Evolutionary conservation across 2,329 filamentous ascomycete genomes (phyloP), one percentile per base, ranked within the genome.

Genomic region (Anthostomella pinea): DNA sequence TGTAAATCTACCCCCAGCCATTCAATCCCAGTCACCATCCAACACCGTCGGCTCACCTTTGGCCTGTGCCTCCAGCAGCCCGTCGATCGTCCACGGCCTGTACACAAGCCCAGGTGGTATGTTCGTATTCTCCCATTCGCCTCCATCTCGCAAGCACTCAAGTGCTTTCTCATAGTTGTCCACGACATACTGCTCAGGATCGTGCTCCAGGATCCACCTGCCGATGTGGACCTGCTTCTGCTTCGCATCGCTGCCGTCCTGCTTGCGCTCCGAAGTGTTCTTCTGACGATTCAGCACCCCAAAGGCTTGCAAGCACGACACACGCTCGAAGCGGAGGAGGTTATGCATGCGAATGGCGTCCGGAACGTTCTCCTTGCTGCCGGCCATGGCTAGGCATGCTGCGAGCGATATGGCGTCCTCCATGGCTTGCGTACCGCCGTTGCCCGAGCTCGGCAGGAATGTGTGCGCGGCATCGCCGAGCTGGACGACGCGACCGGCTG

Each of bases 391-490:
- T 5, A 60, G 46, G 25, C 56, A 53, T 4, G 48, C 38, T 5
- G 58, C 58, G 1, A 64, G 52, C 3, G 52, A 56, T 25, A 54
- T 22, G 11, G 51, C 58, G 34, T 64, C 62, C 24, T 64, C 62
- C 11, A 63, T 53, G 6, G 57, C 59, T 43, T 60, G 55, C 1
- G 53, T 59, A 2, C 56, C 62, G 3, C 60, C 61, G 20, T 57
- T 58, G 22, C 53, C 55, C 1, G 58, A 59, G 10, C 57, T 56
- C 1, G 61, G 60, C 3, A 62, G 41, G 38, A 61, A 59, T 0
- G 56, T 48, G 45, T 63, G 62, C 5, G 62, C 62, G 1, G 53
- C 50, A 27, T 64, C 61, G 10, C 60, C 60, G 19, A 60, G 50
- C 27, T 60, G 56, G 8, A 60, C 40, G 8, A 63, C 50, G 6